A percentile compares a stretch with the other conserved stretches of the same genome.
Evolutionary conservation across 192 early-diverging fungal genomes (phyloP).

Genomic region (Mycoemilia scoparia): DNA sequence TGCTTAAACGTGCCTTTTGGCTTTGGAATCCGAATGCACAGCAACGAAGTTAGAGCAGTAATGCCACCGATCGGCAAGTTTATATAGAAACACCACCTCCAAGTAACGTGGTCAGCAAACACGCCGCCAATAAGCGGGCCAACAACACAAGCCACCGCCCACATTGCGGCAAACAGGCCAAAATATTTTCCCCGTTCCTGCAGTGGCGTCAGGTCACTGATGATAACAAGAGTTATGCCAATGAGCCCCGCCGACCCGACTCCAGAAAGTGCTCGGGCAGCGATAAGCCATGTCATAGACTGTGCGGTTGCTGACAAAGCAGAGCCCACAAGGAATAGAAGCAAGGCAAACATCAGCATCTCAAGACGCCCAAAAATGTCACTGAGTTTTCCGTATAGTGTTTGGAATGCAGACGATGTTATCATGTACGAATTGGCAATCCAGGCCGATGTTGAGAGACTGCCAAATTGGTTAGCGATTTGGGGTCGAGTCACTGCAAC

Average conservation of each 20-base stretch:
- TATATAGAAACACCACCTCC: conserved; percentile 48
- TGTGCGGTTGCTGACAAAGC: conserved; percentile 33
- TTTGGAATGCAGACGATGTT: conserved; percentile 57
- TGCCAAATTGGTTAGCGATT: conserved; percentile 42
- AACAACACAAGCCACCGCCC: conserved; percentile 36
- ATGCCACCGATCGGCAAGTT: conserved; percentile 30
- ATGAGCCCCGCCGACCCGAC: conserved; percentile 50
- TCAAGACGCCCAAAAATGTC: conserved; percentile 68
- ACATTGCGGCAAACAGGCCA: conserved; percentile 37
- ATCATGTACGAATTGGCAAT: conserved; percentile 54
- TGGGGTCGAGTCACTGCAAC: conserved; percentile 45
- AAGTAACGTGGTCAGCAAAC: conserved; percentile 33
- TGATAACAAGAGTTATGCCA: conserved; percentile 42
- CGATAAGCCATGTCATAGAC: conserved; percentile 45
- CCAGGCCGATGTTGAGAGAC: conserved; percentile 51
- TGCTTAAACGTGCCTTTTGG: conserved; percentile 7
- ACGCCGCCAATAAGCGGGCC: conserved; percentile 41
- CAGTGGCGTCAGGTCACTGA: conserved; percentile 51
- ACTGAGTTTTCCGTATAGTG: conserved; percentile 57
- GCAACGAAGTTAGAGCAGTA: conserved; percentile 22
- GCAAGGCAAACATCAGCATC: conserved; percentile 31
- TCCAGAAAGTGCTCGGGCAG: conserved; percentile 44
- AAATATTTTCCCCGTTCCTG: conserved; percentile 46
- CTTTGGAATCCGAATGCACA: conserved; percentile 18
- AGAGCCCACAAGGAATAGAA: conserved; percentile 36